These are phyloP conservation scores for Podospora anserina DNA, from an alignment of 495 filamentous ascomycete species.

Conservation along the genomic window DNA sequence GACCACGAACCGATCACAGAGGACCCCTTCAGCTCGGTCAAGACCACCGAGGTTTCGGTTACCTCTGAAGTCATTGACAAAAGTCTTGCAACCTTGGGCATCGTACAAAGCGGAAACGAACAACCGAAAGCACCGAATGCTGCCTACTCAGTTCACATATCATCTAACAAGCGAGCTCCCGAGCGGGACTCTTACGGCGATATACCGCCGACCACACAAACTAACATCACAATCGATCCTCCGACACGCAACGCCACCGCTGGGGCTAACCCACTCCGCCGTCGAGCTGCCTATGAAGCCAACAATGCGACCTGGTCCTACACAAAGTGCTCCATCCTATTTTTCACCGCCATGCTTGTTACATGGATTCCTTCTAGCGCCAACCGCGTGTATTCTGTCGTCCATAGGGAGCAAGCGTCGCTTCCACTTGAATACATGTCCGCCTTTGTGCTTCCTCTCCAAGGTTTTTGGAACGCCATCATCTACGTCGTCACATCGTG, in stretches of 20 bases:
- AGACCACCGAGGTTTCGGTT: constrained; percentile 59
- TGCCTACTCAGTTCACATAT: constrained; percentile 51
- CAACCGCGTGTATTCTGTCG: constrained; percentile 72
- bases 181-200: constrained; percentile 22
- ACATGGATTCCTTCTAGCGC: constrained; percentile 83
- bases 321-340: constrained; percentile 77
- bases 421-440: constrained; percentile 66
- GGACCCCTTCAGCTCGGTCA: constrained; percentile 47
- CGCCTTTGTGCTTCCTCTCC: constrained; percentile 74
- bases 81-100: constrained; percentile 7
- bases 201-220: constrained; percentile 17
- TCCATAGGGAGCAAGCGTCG: constrained; percentile 49
- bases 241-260: constrained; percentile 8
- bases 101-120: constrained; percentile 13
- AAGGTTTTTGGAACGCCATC: constrained; percentile 82
- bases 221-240: constrained; percentile 20
- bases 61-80: constrained; percentile 41
- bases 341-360: constrained; percentile 76
- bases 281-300: constrained; percentile 32
- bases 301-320: constrained; percentile 70
- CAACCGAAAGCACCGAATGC: constrained; percentile 25
- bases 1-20: constrained; percentile 15
- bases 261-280: constrained; percentile 18
- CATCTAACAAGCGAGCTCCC: constrained; percentile 29
- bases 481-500: constrained; percentile 70